Base-by-base conservation (phyloP, 1,284 basidiomycete species). In the Omphalotus olearius region DNA sequence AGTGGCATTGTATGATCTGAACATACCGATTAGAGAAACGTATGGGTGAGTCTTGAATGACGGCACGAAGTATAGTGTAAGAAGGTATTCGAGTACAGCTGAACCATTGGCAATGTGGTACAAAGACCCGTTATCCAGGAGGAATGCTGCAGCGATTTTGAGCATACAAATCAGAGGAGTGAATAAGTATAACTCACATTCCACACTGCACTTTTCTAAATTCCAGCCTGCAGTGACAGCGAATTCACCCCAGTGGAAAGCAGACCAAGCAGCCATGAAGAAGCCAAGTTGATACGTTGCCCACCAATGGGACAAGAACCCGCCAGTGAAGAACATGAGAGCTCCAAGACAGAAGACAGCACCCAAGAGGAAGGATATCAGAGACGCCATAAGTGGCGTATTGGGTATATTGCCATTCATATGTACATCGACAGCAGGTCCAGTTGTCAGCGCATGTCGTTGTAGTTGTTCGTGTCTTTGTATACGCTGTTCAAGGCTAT, bases 171-270 rank as follows among this genome's bases (percentile, higher is more conserved):
- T 47, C 20, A 42, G 43, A 45, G 37, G 20, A 51, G 37, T 36
- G 36, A 30, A 13, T 10, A n/a, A n/a, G n/a, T n/a, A 44, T 5
- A 45, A 74, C 91, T 75, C 66, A 97, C 95, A 96, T 65, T 97
- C 93, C 3, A 96, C 83, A 55, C 85, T 93, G 61, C 95, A 89
- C 66, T 95, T 96, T 49, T 90, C 87, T 37, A 88, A 72, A 67
- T 99, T 99, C 89, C 92, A 99, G 16, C 91, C 90, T 1, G 95
- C 94, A 3, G 97, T 98, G 6, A 96, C 93, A 47, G 87, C 87
- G 65, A 96, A 99, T 67, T 99, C 97, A 36, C 82, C 83, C 80
- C 94, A 88, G 64, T 99, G 97, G 65, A 99, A 99, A 33, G 76
- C 69, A 1, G 88, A 77, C 88, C 91, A 92, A 1, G 85, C 76